These are phyloP conservation scores for Chalara sp. DNA, from an alignment of 2,329 filamentous ascomycete species.

Conservation along the genomic window DNA sequence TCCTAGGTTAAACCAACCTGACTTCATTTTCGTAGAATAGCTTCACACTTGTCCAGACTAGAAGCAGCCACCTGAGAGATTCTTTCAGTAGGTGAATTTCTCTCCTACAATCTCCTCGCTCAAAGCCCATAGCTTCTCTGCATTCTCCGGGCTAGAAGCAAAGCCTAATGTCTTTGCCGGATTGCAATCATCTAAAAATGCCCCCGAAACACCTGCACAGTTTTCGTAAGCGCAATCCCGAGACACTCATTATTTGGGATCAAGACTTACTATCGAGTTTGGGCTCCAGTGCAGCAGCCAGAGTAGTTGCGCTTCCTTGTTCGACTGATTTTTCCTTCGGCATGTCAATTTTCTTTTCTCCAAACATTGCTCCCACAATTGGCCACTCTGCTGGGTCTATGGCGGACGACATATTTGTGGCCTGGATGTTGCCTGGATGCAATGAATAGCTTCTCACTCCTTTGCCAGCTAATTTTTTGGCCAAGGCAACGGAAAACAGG, in stretches of 20 bases:
- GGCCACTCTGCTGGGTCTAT: background rate
- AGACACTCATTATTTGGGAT: background rate
- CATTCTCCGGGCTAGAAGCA: conserved; percentile 4
- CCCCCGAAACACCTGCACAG: conserved; percentile 11
- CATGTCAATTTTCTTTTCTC: background rate
- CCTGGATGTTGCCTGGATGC: background rate
- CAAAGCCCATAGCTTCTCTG: conserved; percentile 7
- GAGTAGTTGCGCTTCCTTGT: background rate
- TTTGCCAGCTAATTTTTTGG: background rate
- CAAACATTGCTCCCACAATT: background rate
- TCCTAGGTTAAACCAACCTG: no score
- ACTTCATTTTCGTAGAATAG: no score
- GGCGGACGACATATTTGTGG: background rate
- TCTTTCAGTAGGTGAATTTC: conserved; percentile 1
- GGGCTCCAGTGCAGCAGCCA: background rate
- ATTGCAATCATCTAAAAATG: conserved; percentile 7
- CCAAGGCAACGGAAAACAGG: conserved; percentile 17
- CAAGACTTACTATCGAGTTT: background rate
- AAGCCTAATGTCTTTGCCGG: background rate
- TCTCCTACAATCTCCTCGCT: conserved; percentile 10
- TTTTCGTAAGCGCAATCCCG: background rate
- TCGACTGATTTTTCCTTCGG: background rate
- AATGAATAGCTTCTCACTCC: conserved; percentile 3
- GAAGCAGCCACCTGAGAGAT: background rate
- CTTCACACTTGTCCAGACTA: background rate